A percentile compares a stretch with the other conserved stretches of the same genome.
These are phyloP conservation scores for Carex littledalei DNA, from an alignment of 176 grass and related monocot species.

Conservation along the genomic window DNA sequence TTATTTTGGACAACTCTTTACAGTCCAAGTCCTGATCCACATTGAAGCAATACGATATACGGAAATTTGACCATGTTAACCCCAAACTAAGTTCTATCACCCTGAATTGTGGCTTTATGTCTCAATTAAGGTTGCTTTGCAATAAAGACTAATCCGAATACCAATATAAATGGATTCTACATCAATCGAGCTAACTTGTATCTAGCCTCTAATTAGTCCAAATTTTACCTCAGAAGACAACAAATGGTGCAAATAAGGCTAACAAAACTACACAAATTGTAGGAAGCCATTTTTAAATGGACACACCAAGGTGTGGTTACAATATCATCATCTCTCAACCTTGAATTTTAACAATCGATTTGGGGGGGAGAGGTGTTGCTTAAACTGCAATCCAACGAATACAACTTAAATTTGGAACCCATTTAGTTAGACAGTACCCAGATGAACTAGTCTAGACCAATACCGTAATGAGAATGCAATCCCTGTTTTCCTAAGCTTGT, in stretches of 20 bases:
- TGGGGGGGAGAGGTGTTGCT: neutral
- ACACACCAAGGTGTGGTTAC: neutral
- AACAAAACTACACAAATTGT: neutral
- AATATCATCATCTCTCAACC: neutral
- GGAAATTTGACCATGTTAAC: neutral
- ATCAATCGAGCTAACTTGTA: neutral
- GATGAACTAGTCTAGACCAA: neutral
- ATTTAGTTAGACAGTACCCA: neutral
- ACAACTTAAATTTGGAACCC: neutral
- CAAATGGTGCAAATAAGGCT: neutral
- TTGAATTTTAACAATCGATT: neutral
- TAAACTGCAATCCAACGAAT: neutral
- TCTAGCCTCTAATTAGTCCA: neutral
- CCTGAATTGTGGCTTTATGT: neutral
- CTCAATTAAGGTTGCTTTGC: neutral
- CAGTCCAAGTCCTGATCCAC: neutral
- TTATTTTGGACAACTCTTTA: neutral
- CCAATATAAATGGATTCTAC: neutral
- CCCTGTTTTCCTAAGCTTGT: neutral
- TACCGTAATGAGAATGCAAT: neutral
- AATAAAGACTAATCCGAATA: neutral
- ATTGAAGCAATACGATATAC: neutral
- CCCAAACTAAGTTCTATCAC: neutral
- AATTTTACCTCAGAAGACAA: neutral
- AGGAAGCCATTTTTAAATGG: no score